phyloP scores from a whole-genome alignment of 202 grass and related monocot species.

The Elaeis oleifera region DNA sequence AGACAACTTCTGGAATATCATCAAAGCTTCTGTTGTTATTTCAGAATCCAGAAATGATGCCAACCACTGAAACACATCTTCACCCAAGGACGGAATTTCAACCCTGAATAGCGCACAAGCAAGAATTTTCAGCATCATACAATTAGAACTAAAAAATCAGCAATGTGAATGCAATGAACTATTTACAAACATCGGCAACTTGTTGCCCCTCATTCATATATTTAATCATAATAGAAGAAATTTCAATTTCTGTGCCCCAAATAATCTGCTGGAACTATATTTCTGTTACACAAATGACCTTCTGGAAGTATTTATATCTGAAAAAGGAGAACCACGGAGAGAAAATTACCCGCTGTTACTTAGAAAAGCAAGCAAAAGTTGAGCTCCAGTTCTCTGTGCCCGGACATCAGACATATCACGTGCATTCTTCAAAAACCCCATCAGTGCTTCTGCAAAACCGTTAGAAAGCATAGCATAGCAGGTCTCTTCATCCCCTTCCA shows the following conservation, averaged over 20 bases:
- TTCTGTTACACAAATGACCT: too few relatives aligned
- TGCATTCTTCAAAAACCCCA: slow-evolving; percentile 53
- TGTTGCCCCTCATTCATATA: too few relatives aligned
- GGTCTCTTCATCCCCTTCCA: slow-evolving; percentile 54
- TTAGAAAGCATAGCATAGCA: slow-evolving; percentile 46
- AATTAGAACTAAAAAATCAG: not conserved
- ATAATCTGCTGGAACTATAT: not conserved
- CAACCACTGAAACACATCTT: slow-evolving; percentile 45
- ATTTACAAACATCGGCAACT: too few relatives aligned
- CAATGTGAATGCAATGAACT: too few relatives aligned
- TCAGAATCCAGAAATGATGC: slow-evolving; percentile 53
- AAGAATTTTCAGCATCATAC: slow-evolving; percentile 14
- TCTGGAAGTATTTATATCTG: not conserved
- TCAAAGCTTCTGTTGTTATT: slow-evolving; percentile 45
- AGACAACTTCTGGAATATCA: slow-evolving; percentile 47
- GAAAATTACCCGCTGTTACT: slow-evolving; percentile 48
- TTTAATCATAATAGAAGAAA: too few relatives aligned
- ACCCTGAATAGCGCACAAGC: slow-evolving; percentile 29
- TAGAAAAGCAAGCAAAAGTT: slow-evolving; percentile 60
- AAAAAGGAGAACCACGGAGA: slow-evolving; percentile 4
- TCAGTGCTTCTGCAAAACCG: slow-evolving; percentile 84
- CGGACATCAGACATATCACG: slow-evolving; percentile 29
- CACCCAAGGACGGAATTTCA: slow-evolving; percentile 40
- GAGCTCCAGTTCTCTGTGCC: slow-evolving; percentile 44
- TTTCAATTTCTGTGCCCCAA: too few relatives aligned